phyloP scores from a whole-genome alignment of 2,329 filamentous ascomycete genomes.

The Bipolaris cookei region DNA sequence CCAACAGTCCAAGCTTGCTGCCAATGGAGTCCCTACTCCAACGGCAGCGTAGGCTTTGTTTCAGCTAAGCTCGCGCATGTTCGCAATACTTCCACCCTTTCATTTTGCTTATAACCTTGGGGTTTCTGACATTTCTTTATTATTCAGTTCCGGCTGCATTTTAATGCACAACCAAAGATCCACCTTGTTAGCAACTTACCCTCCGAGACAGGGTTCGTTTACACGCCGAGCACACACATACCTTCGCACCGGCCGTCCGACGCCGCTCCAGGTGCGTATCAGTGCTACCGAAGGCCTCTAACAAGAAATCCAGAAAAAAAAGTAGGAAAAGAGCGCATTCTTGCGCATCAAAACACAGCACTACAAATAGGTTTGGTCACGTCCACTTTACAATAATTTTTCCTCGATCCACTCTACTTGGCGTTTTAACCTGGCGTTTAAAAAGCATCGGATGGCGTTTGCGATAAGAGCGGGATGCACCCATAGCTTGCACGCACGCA shows the following conservation, averaged over 20 bases:
- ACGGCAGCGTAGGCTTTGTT: slow-evolving; percentile 38
- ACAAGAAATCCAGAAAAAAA: slow-evolving; percentile 38
- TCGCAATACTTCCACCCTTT: slow-evolving; percentile 27
- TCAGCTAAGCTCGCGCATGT: slow-evolving; percentile 42
- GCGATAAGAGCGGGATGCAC: slow-evolving; percentile 3
- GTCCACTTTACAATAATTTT: slow-evolving; percentile 11
- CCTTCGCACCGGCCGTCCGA: slow-evolving; percentile 15
- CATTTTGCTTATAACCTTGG: slow-evolving; percentile 19
- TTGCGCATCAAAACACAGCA: slow-evolving; percentile 14
- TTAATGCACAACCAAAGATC: slow-evolving; percentile 18
- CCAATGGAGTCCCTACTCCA: slow-evolving; percentile 39
- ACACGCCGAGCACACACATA: not conserved
- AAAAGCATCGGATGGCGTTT: slow-evolving; percentile 19
- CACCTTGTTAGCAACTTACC: slow-evolving; percentile 16
- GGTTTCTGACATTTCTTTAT: slow-evolving; percentile 34
- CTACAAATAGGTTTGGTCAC: slow-evolving; percentile 23
- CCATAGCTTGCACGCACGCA: slow-evolving; percentile 1
- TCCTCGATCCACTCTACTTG: not conserved
- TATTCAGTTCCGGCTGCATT: slow-evolving; percentile 34
- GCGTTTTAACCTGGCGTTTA: slow-evolving; percentile 15
- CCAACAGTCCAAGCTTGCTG: slow-evolving; percentile 36
- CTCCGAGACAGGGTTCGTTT: not conserved
- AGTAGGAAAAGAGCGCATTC: slow-evolving; percentile 29
- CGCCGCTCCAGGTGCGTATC: slow-evolving; percentile 25
- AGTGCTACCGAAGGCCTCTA: slow-evolving; percentile 20